Percentiles rank a stretch among this genome's conserved stretches.
phyloP scores from a whole-genome alignment of 768 basidiomycete species.

The Podaxis pistillaris region DNA sequence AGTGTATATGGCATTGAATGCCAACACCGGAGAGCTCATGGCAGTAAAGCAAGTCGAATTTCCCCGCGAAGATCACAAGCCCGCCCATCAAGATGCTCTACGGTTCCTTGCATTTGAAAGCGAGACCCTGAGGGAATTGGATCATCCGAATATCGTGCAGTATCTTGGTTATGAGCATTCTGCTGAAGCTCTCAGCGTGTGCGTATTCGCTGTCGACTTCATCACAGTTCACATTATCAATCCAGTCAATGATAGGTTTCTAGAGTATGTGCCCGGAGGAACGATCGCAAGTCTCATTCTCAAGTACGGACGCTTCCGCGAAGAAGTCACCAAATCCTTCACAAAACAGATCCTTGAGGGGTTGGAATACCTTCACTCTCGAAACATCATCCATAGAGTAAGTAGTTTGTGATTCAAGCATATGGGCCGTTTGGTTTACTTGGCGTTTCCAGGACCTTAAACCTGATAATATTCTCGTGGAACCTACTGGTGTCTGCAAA shows the following conservation, averaged over 20 bases:
- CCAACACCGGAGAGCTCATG: slow-evolving; percentile 87
- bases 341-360: slow-evolving; percentile 84
- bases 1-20: slow-evolving; percentile 90
- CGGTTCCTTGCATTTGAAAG: slow-evolving; percentile 85
- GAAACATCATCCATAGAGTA: slow-evolving; percentile 85
- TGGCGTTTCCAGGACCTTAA: slow-evolving; percentile 68
- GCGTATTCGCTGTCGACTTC: slow-evolving; percentile 24
- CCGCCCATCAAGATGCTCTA: slow-evolving; percentile 64
- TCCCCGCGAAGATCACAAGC: slow-evolving; percentile 67
- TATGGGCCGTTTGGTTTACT: slow-evolving; percentile 4
- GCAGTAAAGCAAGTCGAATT: slow-evolving; percentile 97
- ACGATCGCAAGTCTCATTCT: slow-evolving; percentile 78
- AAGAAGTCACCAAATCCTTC: slow-evolving; percentile 84
- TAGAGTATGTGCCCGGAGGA: slow-evolving; percentile 97
- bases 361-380: slow-evolving; percentile 82
- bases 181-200: slow-evolving; percentile 76
- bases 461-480: slow-evolving; percentile 92
- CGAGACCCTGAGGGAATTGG: slow-evolving; percentile 80
- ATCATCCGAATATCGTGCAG: slow-evolving; percentile 89
- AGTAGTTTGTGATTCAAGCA: slow-evolving; percentile 14
- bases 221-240: slow-evolving; percentile 1
- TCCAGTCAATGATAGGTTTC: slow-evolving; percentile 53
- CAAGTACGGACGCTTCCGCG: slow-evolving; percentile 79
- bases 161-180: slow-evolving; percentile 89
- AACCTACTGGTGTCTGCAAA: slow-evolving; percentile 82